These are phyloP conservation scores for Trichoderma semiorbis DNA, from an alignment of 2,329 filamentous ascomycete species.

Conservation along the genomic window DNA sequence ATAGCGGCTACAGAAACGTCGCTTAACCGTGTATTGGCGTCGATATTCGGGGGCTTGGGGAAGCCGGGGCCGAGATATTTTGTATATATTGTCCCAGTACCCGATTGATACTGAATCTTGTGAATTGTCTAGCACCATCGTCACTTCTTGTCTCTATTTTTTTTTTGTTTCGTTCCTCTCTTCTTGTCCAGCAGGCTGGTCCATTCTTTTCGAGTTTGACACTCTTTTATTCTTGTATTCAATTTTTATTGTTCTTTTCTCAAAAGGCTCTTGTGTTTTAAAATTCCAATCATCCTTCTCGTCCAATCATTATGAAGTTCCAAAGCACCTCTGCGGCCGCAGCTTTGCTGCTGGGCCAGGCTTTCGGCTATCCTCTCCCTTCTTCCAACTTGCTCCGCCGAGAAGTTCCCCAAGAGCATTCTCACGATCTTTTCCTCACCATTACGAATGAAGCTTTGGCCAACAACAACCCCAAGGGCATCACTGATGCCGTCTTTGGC, in stretches of 20 bases:
- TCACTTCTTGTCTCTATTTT: background rate
- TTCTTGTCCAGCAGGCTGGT: conserved; percentile 1
- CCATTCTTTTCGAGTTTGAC: background rate
- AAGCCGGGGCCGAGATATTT: background rate
- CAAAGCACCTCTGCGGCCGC: background rate
- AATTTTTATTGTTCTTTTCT: background rate
- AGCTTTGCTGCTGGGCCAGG: background rate
- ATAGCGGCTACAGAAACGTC: background rate
- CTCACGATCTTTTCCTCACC: background rate
- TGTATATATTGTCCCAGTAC: background rate
- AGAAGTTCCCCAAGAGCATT: background rate
- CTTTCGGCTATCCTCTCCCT: background rate
- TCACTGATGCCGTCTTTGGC: background rate
- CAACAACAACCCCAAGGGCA: background rate
- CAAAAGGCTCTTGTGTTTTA: background rate
- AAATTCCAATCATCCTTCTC: background rate
- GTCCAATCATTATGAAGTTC: background rate
- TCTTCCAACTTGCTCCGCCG: background rate
- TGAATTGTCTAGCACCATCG: background rate
- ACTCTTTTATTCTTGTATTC: background rate
- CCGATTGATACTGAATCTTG: background rate
- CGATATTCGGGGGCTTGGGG: background rate
- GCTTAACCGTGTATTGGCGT: background rate
- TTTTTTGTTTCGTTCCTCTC: background rate
- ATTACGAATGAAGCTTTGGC: background rate